These are phyloP conservation scores for Fusarium sp. DNA, from an alignment of 2,329 filamentous ascomycete species.

Conservation along the genomic window DNA sequence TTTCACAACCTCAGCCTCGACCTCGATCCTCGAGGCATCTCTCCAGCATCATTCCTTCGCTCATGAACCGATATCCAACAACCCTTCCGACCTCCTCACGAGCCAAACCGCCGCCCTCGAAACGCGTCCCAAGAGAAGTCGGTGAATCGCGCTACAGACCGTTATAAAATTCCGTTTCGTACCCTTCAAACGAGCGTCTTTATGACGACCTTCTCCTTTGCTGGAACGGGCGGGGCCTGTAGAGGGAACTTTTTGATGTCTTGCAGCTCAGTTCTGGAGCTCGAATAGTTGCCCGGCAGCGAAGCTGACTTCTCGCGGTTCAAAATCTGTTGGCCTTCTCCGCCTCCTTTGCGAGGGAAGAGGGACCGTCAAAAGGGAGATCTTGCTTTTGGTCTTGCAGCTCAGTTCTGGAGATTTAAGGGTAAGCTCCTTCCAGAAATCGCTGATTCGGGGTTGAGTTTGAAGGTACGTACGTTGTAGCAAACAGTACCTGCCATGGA, in stretches of 20 bases:
- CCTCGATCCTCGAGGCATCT: neutral
- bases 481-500: too few relatives aligned
- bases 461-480: neutral
- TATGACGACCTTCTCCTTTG: neutral
- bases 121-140: constrained; percentile 1
- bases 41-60: neutral
- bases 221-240: constrained; percentile 25
- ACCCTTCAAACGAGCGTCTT: constrained; percentile 16
- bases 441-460: neutral
- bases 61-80: neutral
- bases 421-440: neutral
- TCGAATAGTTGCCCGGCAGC: constrained; percentile 21
- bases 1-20: neutral
- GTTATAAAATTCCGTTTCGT: constrained; percentile 22
- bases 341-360: neutral
- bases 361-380: constrained; percentile 1
- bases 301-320: constrained; percentile 10
- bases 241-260: constrained; percentile 11
- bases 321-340: neutral
- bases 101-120: neutral
- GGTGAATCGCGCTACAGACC: constrained; percentile 21
- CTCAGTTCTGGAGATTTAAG: constrained; percentile 15
- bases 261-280: constrained; percentile 24
- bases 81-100: neutral
- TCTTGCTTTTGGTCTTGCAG: constrained; percentile 8